A percentile compares a stretch with the other conserved stretches of the same genome.
Evolutionary conservation across 495 filamentous ascomycete species (phyloP).

Genomic region (Hypoxylon lienhwacheense): DNA sequence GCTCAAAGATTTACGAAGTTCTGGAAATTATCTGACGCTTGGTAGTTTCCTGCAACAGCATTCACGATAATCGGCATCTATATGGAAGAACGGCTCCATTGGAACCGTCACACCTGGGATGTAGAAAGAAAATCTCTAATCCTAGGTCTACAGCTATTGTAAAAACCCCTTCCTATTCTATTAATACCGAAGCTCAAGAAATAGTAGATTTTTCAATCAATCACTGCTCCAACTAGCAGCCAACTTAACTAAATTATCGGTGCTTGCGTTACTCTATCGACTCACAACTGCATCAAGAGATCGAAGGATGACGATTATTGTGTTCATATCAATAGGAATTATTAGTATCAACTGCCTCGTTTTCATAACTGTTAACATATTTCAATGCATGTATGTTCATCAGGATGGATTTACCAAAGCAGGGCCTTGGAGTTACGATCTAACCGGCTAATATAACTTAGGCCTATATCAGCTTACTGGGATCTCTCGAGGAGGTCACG

Average conservation of each 20-base stretch:
- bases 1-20: neutral
- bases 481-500: constrained; percentile 41
- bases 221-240: constrained; percentile 58
- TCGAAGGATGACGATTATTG: constrained; percentile 31
- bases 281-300: constrained; percentile 30
- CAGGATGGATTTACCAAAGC: neutral
- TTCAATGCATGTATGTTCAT: constrained; percentile 59
- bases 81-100: constrained; percentile 49
- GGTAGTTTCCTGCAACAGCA: constrained; percentile 42
- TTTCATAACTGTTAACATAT: constrained; percentile 56
- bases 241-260: constrained; percentile 58
- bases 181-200: neutral
- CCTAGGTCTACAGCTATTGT: constrained; percentile 47
- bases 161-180: neutral
- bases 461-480: constrained; percentile 60
- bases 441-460: constrained; percentile 29
- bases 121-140: constrained; percentile 43
- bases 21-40: constrained; percentile 24
- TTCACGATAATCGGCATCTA: constrained; percentile 51
- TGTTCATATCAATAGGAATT: constrained; percentile 50
- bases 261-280: constrained; percentile 54
- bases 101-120: constrained; percentile 62
- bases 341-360: constrained; percentile 47
- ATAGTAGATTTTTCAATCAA: constrained; percentile 51
- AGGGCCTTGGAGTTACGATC: neutral